Percentiles rank a stretch among this genome's conserved stretches.
Conservation (phyloP, 2,329 filamentous ascomycete genomes). For the Botrytis byssoidea region DNA sequence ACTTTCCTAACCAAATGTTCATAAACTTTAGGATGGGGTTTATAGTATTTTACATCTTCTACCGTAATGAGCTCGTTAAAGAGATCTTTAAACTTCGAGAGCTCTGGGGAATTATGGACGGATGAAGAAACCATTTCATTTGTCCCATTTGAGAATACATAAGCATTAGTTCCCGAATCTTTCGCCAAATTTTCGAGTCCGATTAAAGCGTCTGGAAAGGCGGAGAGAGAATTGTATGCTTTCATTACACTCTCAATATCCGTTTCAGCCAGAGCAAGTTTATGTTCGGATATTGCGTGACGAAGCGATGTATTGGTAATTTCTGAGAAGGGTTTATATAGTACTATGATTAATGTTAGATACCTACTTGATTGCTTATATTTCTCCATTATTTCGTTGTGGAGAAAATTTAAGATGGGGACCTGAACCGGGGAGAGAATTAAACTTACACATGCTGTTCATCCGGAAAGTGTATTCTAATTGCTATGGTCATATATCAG, state of each 20-base stretch:
- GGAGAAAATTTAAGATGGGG: too few relatives aligned
- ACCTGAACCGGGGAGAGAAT: not conserved
- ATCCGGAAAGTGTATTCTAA: constrained; percentile 76
- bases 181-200: constrained; percentile 50
- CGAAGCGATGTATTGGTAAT: constrained; percentile 61
- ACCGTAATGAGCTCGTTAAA: constrained; percentile 61
- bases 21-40: constrained; percentile 64
- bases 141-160: constrained; percentile 72
- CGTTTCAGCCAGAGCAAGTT: constrained; percentile 45
- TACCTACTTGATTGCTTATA: not conserved
- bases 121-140: constrained; percentile 60
- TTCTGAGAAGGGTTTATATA: constrained; percentile 61
- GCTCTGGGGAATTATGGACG: constrained; percentile 54
- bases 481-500: constrained; percentile 49
- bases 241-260: constrained; percentile 55
- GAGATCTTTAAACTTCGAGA: constrained; percentile 46
- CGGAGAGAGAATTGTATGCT: constrained; percentile 62
- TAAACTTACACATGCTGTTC: constrained; percentile 67
- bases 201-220: constrained; percentile 61
- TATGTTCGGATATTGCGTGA: constrained; percentile 62
- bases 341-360: constrained; percentile 43
- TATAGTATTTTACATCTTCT: constrained; percentile 59
- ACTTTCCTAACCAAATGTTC: constrained; percentile 42
- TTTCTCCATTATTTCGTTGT: not conserved
- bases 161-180: constrained; percentile 44